Percentiles rank a stretch among this genome's conserved stretches.
Evolutionary conservation across 1,284 basidiomycete species (phyloP).

Genomic region (Gomphus sp.): DNA sequence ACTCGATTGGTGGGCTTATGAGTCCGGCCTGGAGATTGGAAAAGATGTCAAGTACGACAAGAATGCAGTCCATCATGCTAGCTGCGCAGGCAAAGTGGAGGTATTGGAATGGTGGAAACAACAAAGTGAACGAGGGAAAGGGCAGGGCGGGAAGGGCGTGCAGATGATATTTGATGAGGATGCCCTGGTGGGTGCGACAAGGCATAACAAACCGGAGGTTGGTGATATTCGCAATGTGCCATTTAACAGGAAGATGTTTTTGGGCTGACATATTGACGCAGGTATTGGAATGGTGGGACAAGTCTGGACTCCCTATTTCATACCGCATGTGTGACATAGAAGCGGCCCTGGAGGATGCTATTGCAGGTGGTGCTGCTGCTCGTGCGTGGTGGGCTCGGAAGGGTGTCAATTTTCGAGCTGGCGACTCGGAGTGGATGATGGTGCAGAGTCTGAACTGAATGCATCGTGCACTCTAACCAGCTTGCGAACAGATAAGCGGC

Average conservation of each 20-base stretch:
- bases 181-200: conserved; percentile 65
- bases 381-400: conserved; percentile 70
- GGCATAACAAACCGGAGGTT: conserved; percentile 71
- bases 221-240: neutral
- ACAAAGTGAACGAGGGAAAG: conserved; percentile 8
- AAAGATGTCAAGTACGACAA: conserved; percentile 56
- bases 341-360: conserved; percentile 77
- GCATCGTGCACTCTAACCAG: neutral
- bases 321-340: conserved; percentile 47
- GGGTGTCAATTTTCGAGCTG: conserved; percentile 70
- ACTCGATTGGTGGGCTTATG: conserved; percentile 71
- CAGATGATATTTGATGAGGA: conserved; percentile 74
- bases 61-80: conserved; percentile 65
- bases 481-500: neutral
- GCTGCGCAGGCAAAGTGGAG: conserved; percentile 69
- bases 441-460: conserved; percentile 41
- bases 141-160: conserved; percentile 38
- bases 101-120: conserved; percentile 78
- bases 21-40: conserved; percentile 48
- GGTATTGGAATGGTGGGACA: conserved; percentile 73
- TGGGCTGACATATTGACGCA: neutral
- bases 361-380: conserved; percentile 61
- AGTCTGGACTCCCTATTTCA: conserved; percentile 62
- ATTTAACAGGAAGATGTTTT: neutral
- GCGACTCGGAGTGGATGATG: conserved; percentile 78